Evolutionary conservation across 768 basidiomycete species (phyloP), one percentile per base, ranked within the genome.

Genomic region (Mycena floridula): DNA sequence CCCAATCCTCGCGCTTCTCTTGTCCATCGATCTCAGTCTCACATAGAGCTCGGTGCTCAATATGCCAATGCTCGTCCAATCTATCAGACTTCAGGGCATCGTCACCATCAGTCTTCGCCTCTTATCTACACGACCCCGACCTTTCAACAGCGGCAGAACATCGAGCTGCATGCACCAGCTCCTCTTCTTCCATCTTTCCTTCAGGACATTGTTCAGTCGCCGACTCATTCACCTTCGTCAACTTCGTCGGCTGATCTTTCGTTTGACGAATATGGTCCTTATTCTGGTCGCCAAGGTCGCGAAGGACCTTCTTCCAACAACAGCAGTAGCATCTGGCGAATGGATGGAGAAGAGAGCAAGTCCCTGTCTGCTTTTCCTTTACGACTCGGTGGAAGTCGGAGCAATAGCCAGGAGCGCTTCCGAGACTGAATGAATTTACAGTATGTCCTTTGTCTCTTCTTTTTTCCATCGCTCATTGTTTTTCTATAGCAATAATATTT

Each of bases 121-220:
- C 55, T 67, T 21, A 60, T 60, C 26, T 59, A 63, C 18, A 68
- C 70, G 16, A 61, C 69, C 21, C 67, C 62, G 27, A 59, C 51
- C 46, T 48, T 42, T 20, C 35, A 32, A 37, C 48, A 38, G 54
- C 20, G 44, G 37, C 44, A 56, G 54, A 51, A 42, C 41, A 54
- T 71, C 16, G 67, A 70, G 40, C 67, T 68, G 0, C 69, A 66
- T 4, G 68, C 72, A 2, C 73, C 67, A 15, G 63, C 54, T 16
- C 64, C 81, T 6, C 70, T 88, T 30, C 69, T 89, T n/a, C 86
- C 86, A 3, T 79, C 85, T 7, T 89, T 87, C 66, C 60, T 89
- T 50, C 82, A 85, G 55, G 82, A 87, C 50, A 80, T 85, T 20
- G 76, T 87, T 16, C 77, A 80, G 54, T 77, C 81, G 1, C 81